Evolutionary conservation across 805 yeast genomes (phyloP).

Genomic region (Lachancea dasiensis): DNA sequence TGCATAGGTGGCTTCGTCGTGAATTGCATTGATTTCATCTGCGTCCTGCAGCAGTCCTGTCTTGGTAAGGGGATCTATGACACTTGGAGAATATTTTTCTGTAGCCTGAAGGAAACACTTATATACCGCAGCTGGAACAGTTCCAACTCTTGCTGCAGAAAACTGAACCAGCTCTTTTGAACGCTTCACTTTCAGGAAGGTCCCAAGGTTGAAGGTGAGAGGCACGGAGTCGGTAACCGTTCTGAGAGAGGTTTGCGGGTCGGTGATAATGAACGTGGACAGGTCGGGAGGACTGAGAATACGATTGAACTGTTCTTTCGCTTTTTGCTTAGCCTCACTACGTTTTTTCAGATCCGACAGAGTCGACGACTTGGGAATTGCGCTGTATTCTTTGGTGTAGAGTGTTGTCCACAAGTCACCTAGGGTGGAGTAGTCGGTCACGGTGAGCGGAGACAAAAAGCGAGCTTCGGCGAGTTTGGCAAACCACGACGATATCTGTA

Average conservation of each 20-base stretch:
- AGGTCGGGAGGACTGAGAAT: conserved; percentile 30
- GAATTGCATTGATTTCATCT: conserved; percentile 29
- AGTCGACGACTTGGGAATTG: conserved; percentile 35
- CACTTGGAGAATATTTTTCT: conserved; percentile 50
- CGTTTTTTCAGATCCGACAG: conserved; percentile 51
- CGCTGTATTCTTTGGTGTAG: conserved; percentile 36
- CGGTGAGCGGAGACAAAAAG: conserved; percentile 45
- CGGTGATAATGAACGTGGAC: conserved; percentile 26
- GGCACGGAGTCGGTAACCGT: conserved; percentile 46
- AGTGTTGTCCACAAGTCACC: conserved; percentile 37
- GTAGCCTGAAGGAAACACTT: conserved; percentile 47
- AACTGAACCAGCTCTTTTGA: conserved; percentile 56
- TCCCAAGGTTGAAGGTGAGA: conserved; percentile 54
- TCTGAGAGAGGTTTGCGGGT: conserved; percentile 33
- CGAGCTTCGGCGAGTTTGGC: conserved; percentile 42
- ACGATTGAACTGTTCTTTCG: conserved; percentile 35
- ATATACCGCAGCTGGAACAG: conserved; percentile 59
- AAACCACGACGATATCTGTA: conserved; percentile 34
- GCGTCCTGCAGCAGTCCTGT: conserved; percentile 51
- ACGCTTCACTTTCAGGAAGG: conserved; percentile 64
- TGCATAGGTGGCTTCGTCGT: conserved; percentile 22
- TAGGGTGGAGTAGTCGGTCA: conserved; percentile 32
- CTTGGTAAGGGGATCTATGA: conserved; percentile 35
- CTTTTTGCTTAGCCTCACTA: conserved; percentile 53
- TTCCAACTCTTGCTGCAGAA: conserved; percentile 65